Percentiles rank a stretch among this genome's conserved stretches.
Evolutionary conservation across 805 yeast genomes (phyloP).

Genomic region (Ogataea paradorogensis): DNA sequence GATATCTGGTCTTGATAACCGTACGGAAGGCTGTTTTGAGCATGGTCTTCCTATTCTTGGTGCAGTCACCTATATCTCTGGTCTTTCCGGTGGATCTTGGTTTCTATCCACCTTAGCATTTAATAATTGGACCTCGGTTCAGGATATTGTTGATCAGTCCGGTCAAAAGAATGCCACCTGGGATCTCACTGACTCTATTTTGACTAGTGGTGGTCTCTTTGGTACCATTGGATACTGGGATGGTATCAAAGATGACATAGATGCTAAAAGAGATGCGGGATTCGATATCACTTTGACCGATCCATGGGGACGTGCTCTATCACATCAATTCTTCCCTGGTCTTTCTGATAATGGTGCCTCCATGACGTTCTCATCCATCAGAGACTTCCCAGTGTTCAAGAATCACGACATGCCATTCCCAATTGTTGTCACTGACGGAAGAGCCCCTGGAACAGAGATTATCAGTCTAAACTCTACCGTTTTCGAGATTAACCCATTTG

Average conservation of each 20-base stretch:
- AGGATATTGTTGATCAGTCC: conserved; percentile 45
- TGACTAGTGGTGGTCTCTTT: conserved; percentile 62
- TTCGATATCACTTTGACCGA: conserved; percentile 68
- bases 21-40: conserved; percentile 53
- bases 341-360: conserved; percentile 62
- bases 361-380: conserved; percentile 53
- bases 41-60: conserved; percentile 73
- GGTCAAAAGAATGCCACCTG: conserved; percentile 51
- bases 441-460: conserved; percentile 58
- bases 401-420: conserved; percentile 72
- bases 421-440: conserved; percentile 60
- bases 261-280: conserved; percentile 58
- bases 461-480: conserved; percentile 66
- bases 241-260: conserved; percentile 50
- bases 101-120: conserved; percentile 62
- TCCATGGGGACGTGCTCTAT: conserved; percentile 74
- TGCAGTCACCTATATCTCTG: conserved; percentile 66
- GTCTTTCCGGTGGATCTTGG: conserved; percentile 87
- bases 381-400: conserved; percentile 58
- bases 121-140: conserved; percentile 73
- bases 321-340: conserved; percentile 69
- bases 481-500: conserved; percentile 62
- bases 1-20: conserved; percentile 71
- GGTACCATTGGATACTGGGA: conserved; percentile 52
- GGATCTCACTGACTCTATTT: conserved; percentile 62